Evolutionary conservation across 805 yeast species (phyloP), one percentile per base, ranked within the genome.

Genomic region (Candida pini): DNA sequence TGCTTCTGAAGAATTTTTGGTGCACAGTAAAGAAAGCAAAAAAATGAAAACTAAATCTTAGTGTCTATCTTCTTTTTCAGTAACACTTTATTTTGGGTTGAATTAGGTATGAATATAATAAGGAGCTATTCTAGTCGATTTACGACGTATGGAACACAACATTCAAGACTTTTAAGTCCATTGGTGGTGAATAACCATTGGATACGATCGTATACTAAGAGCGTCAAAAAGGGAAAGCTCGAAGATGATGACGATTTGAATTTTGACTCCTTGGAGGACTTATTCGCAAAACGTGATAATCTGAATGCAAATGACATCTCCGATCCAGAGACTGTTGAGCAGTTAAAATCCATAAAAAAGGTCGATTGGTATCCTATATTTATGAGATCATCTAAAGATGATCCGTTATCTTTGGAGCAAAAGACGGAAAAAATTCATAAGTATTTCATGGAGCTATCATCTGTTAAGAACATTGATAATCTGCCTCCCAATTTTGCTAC

Each of bases 201-300:
- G n/a, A n/a, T n/a, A n/a, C n/a, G n/a, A n/a, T n/a, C n/a, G n/a
- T n/a, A n/a, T n/a, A n/a, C n/a, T n/a, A n/a, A 21, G 28, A 26
- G 9, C 16, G 13, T 26, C 9, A 12, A 34, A 26, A 35, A 34
- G 23, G 53, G 49, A 9, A 48, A 48, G 28, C 33, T 48, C 19
- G 40, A 41, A 27, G 54, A 49, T 35, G 54, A 49, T 20, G 35
- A 49, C 24, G 52, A 47, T 33, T 30, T 55, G 24, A 37, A 45
- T 26, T 43, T 45, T 24, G 44, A 43, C 24, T 31, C 24, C 10
- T 36, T 35, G 28, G 27, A 27, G 17, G 18, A 12, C 25, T 5
- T 7, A 13, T 5, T 22, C 13, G 25, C 10, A 5, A 22, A n/a
- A n/a, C n/a, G n/a, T n/a, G 26, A 12, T 24, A 27, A 10, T 17